These are phyloP conservation scores for Ophiognomonia clavigignenti-juglandacearum DNA, from an alignment of 2,329 filamentous ascomycete species.

Conservation along the genomic window DNA sequence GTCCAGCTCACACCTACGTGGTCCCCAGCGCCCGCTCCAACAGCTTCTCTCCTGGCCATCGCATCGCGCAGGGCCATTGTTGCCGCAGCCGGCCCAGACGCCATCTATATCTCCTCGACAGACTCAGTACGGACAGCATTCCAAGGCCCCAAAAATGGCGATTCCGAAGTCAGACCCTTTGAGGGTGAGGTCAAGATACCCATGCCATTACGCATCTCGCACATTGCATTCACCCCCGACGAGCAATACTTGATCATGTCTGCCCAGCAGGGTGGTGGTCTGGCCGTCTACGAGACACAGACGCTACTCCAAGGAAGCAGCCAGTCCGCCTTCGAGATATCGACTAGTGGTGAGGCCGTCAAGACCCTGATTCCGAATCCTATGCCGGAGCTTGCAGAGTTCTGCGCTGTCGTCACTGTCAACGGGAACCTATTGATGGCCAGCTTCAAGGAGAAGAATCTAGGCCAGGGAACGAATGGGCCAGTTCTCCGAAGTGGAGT, in stretches of 20 bases:
- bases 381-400: conserved; percentile 62
- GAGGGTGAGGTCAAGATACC: conserved; percentile 68
- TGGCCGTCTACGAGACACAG: conserved; percentile 78
- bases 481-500: conserved; percentile 66
- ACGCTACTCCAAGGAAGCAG: conserved; percentile 61
- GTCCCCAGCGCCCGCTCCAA: conserved; percentile 69
- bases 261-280: conserved; percentile 72
- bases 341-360: conserved; percentile 69
- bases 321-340: conserved; percentile 67
- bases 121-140: conserved; percentile 75
- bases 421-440: conserved; percentile 81
- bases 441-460: conserved; percentile 64
- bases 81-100: conserved; percentile 81
- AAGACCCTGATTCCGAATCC: conserved; percentile 79
- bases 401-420: conserved; percentile 75
- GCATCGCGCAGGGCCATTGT: conserved; percentile 76
- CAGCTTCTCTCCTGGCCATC: conserved; percentile 78
- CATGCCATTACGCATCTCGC: conserved; percentile 72
- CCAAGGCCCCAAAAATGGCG: conserved; percentile 50
- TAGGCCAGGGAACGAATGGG: conserved; percentile 56
- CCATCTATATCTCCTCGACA: conserved; percentile 70
- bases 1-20: conserved; percentile 76
- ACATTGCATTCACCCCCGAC: conserved; percentile 86
- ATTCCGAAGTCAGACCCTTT: conserved; percentile 65
- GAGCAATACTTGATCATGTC: conserved; percentile 80